phyloP scores from a whole-genome alignment of 2,329 filamentous ascomycete genomes.

The Colletotrichum incanum region DNA sequence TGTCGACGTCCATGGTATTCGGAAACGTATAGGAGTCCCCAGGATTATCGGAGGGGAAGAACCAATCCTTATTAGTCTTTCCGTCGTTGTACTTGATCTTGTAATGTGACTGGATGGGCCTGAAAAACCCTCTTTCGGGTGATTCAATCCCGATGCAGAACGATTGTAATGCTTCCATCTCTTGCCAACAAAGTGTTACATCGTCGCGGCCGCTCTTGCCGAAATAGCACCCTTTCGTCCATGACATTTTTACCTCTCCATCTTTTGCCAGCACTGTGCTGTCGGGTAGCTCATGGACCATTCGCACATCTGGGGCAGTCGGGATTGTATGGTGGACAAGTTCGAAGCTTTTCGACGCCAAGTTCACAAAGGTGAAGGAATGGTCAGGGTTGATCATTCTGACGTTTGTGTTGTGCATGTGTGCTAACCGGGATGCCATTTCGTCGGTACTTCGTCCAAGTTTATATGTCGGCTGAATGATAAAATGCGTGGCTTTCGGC shows the following conservation, averaged over 20 bases:
- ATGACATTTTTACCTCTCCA: constrained; percentile 15
- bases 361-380: constrained; percentile 28
- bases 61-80: constrained; percentile 16
- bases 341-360: constrained; percentile 30
- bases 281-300: constrained; percentile 17
- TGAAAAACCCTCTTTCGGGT: constrained; percentile 34
- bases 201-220: constrained; percentile 33
- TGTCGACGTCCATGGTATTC: constrained; percentile 27
- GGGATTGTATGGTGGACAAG: constrained; percentile 7
- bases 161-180: constrained; percentile 34
- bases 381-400: constrained; percentile 34
- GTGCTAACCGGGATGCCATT: neutral
- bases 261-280: neutral
- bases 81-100: constrained; percentile 39
- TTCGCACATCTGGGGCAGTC: constrained; percentile 17
- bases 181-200: constrained; percentile 33
- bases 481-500: neutral
- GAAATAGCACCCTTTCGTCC: constrained; percentile 38
- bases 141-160: constrained; percentile 39
- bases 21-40: constrained; percentile 27
- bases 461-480: neutral
- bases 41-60: constrained; percentile 20
- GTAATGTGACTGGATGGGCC: constrained; percentile 33
- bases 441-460: no score
- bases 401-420: neutral